Evolutionary conservation across 208 protist genomes (phyloP), one percentile per base, ranked within the genome.

Genomic region (Leishmania mexicana): DNA sequence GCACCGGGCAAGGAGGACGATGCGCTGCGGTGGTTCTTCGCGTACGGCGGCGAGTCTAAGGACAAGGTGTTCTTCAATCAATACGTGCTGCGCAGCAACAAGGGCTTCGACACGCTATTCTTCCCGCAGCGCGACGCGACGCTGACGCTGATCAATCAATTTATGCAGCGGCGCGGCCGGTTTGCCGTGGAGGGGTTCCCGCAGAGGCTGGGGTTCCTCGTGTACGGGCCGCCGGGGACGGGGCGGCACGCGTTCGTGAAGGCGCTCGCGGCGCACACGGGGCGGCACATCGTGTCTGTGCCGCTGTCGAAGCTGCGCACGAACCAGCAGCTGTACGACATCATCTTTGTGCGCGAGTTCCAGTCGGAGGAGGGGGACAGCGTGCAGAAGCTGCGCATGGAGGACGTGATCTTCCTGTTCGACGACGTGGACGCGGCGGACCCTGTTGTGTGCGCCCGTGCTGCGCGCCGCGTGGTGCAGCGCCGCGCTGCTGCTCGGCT

Each of bases 241-340:
- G 98, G 98, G 17, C 99, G 99, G 93, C 99, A 99, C 53, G 97
- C 99, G 88, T 94, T 99, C 70, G 99, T 99, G 24, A 99, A 99
- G 90, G 99, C 99, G 24, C 99, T 99, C 49, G 99, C 99, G 17
- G 96, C 99, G 76, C 99, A 99, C 88, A 99, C 99, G 0, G 98
- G 96, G n/a, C 96, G 96, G 24, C 87, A 96, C 87, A 80, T 98
- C 35, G 86, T 98, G 40, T 92, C 83, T 47, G 84, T 98, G 45
- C 87, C 92, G 31, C 88, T 98, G 64, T 75, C 81, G 15, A 88
- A 90, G 72, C 84, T 97, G 65, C 79, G 87, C 64, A 96, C 94
- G 45, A 98, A 98, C 81, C 93, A 97, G 87, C 89, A 97, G 71
- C 92, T 98, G 67, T 97, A 94, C 84, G 94, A 98, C 77, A 89